Percentiles rank a stretch among this genome's conserved stretches.
Conservation (phyloP, 805 yeast genomes). For the Cyberlindnera euphorbiiphila region DNA sequence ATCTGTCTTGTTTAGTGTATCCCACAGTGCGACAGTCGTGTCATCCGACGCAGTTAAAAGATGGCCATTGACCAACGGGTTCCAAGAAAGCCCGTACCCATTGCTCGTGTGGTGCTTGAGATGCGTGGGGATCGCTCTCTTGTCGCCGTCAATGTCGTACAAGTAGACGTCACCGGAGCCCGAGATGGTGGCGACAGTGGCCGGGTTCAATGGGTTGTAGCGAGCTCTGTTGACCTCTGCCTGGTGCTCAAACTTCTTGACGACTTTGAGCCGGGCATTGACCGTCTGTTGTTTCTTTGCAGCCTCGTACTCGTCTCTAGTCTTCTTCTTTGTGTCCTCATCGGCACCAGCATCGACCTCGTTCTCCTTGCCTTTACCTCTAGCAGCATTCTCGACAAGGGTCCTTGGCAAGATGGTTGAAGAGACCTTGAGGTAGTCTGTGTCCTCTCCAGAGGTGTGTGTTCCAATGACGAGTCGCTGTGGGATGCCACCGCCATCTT, state of each 20-base stretch:
- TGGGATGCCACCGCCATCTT: constrained; percentile 30
- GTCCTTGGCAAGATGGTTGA: constrained; percentile 53
- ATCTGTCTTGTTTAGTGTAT: constrained; percentile 29
- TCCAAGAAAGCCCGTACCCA: constrained; percentile 78
- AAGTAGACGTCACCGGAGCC: constrained; percentile 61
- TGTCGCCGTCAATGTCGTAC: constrained; percentile 36
- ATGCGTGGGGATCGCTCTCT: constrained; percentile 26
- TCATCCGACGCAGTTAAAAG: constrained; percentile 68
- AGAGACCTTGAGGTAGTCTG: constrained; percentile 63
- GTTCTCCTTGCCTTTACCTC: constrained; percentile 21
- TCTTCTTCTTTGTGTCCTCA: constrained; percentile 12
- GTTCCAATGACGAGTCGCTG: constrained; percentile 65
- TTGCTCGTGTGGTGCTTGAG: constrained; percentile 56
- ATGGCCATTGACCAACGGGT: constrained; percentile 41
- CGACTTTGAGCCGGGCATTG: constrained; percentile 55
- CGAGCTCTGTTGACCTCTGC: constrained; percentile 74
- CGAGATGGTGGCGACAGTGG: constrained; percentile 58
- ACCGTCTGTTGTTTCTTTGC: constrained; percentile 27
- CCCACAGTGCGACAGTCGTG: constrained; percentile 58
- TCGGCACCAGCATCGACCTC: constrained; percentile 28
- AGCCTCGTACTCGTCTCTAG: constrained; percentile 8
- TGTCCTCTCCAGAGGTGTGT: constrained; percentile 67
- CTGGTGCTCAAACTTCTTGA: constrained; percentile 55
- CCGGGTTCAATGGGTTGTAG: constrained; percentile 58
- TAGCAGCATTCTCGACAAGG: constrained; percentile 22